Evolutionary conservation across 345 rosid genomes (phyloP), one percentile per base, ranked within the genome.

Genomic region (Hibiscus trionum): DNA sequence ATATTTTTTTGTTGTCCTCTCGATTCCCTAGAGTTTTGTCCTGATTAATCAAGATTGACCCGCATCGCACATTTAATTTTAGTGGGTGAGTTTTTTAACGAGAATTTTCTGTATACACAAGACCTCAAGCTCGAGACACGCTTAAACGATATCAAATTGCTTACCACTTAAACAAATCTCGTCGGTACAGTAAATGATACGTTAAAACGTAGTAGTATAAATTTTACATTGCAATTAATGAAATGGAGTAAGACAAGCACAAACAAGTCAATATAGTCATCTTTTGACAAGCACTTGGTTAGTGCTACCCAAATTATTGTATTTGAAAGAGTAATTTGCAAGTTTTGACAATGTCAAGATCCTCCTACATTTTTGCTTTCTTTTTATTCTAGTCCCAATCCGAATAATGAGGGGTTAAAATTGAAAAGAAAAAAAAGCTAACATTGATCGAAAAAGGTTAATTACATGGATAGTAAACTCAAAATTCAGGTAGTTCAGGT

Each of bases 401-500:
- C 17, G 64, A 70, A 70, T 29, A 11, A 69, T 58, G 8, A 56
- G 29, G 17, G 33, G 62, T 31, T 35, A n/a, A 69, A 17, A 69
- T 9, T 16, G 15, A 16, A 50, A 29, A 8, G 0, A 27, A 50
- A n/a, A n/a, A 21, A 12, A 35, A 10, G 0, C 61, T 5, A 70
- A 55, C 19, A 35, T 16, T 53, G 17, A 55, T 3, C 15, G 69
- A n/a, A 57, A 17, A 17, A n/a, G 70, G 47, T 50, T 49, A 50
- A 50, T 31, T 68, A n/a, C 16, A 15, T 35, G 4, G 4, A 27
- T 14, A 27, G 39, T 14, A 1, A 4, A 1, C 58, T 80, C 68
- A 87, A 75, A 83, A 65, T 58, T 83, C 83, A 12, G 81, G 76
- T 14, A 83, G 66, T 66, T 84, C 85, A 15, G 78, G 76, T 26